Evolutionary conservation across 2,329 filamentous ascomycete species (phyloP).

Genomic region (Akanthomyces dipterigenus): DNA sequence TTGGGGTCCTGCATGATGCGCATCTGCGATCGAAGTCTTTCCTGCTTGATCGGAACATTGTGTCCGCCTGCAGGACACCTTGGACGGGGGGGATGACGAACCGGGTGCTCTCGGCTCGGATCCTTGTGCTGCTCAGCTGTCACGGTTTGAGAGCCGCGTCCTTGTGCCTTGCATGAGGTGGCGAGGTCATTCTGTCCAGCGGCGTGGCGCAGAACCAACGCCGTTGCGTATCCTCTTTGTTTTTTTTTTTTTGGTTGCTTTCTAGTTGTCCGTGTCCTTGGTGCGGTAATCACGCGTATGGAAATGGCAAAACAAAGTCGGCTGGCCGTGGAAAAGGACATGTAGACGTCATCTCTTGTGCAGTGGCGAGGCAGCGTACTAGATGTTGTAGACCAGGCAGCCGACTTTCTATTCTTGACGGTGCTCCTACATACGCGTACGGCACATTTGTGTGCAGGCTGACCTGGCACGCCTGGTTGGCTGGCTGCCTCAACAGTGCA

Average conservation of each 20-base stretch:
- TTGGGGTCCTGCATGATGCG: background rate
- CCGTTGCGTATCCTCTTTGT: background rate
- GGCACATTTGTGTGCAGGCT: background rate
- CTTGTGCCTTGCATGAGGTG: constrained; percentile 5
- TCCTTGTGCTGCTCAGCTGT: background rate
- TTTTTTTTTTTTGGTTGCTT: background rate
- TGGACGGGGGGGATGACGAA: background rate
- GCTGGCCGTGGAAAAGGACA: background rate
- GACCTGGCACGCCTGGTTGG: too few species aligned
- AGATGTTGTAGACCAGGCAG: background rate
- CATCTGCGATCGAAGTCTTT: background rate
- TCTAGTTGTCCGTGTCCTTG: background rate
- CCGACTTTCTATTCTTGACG: background rate
- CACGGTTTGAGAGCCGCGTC: background rate
- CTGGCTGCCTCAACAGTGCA: too few species aligned
- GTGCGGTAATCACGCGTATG: background rate
- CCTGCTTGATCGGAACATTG: background rate
- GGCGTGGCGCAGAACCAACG: background rate
- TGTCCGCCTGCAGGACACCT: background rate
- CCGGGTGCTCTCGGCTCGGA: background rate
- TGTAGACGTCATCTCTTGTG: background rate
- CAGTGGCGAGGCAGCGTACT: too few species aligned
- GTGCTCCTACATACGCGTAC: background rate
- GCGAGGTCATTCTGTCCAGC: background rate
- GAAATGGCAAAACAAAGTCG: background rate